Evolutionary conservation across 2,329 filamentous ascomycete genomes (phyloP).

Genomic region (Albifimbria verrucaria): DNA sequence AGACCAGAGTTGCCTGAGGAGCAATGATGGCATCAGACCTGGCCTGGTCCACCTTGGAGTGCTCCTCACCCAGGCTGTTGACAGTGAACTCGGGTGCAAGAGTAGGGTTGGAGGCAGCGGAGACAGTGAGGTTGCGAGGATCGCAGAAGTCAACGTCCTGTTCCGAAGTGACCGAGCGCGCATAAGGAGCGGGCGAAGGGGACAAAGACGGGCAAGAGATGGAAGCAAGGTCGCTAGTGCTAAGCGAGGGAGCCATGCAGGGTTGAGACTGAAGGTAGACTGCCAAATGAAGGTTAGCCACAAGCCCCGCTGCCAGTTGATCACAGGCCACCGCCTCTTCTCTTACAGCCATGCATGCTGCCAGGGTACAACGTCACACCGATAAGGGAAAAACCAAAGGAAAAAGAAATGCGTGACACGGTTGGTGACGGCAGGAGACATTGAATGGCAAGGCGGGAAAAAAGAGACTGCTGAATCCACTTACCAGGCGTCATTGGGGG

Average conservation of each 20-base stretch:
- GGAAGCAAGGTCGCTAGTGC: conserved; percentile 67
- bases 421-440: neutral
- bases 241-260: conserved; percentile 56
- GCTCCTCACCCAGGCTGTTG: conserved; percentile 62
- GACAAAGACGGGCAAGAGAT: conserved; percentile 81
- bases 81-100: conserved; percentile 62
- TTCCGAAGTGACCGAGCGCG: conserved; percentile 65
- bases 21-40: conserved; percentile 43
- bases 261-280: conserved; percentile 48
- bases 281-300: conserved; percentile 36
- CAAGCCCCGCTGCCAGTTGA: conserved; percentile 17
- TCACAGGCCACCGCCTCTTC: neutral
- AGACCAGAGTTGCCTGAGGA: conserved; percentile 46
- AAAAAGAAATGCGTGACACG: conserved; percentile 14
- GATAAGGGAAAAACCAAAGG: conserved; percentile 3
- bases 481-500: conserved; percentile 89
- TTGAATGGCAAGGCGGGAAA: conserved; percentile 1
- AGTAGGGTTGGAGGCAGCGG: conserved; percentile 45
- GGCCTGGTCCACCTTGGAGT: conserved; percentile 50
- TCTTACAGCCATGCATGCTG: neutral
- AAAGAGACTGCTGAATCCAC: conserved; percentile 40
- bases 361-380: neutral
- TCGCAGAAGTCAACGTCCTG: conserved; percentile 84
- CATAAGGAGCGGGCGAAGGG: conserved; percentile 78
- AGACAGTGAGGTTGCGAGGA: conserved; percentile 82